Percentiles rank a stretch among this genome's conserved stretches.
Evolutionary conservation across 306 rosid species (phyloP).

Genomic region (Cajanus cajan): DNA sequence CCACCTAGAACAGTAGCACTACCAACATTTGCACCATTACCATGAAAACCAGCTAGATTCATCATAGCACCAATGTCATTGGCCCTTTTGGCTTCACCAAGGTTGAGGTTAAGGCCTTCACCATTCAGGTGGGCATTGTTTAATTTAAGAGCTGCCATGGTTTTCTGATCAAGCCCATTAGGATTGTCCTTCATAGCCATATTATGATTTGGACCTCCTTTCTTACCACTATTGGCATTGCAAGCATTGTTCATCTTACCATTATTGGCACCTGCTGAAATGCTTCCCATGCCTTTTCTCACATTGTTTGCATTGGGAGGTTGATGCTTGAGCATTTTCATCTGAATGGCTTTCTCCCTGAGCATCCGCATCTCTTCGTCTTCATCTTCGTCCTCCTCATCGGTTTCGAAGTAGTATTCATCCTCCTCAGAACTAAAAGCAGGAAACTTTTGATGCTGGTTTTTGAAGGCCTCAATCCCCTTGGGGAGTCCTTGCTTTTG

Average conservation of each 20-base stretch:
- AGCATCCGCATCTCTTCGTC: conserved; percentile 48
- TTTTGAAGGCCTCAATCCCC: conserved; percentile 59
- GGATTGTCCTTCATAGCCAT: conserved; percentile 41
- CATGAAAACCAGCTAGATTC: conserved; percentile 77
- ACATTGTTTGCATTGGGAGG: conserved; percentile 43
- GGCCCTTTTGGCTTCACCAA: conserved; percentile 51
- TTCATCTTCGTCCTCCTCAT: conserved; percentile 48
- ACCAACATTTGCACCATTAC: conserved; percentile 36
- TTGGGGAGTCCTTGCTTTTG: conserved; percentile 51
- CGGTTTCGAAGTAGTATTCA: conserved; percentile 36
- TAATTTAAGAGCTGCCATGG: conserved; percentile 65
- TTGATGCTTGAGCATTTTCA: conserved; percentile 59
- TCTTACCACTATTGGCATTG: conserved; percentile 46
- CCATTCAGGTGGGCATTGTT: conserved; percentile 52
- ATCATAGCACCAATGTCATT: conserved; percentile 69
- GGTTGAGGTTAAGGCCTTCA: conserved; percentile 47
- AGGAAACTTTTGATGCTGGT: conserved; percentile 54
- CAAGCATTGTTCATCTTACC: conserved; percentile 41
- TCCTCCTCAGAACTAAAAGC: conserved; percentile 56
- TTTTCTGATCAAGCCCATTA: conserved; percentile 56
- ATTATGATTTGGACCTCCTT: conserved; percentile 44
- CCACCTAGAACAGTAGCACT: conserved; percentile 44
- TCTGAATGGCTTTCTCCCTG: conserved; percentile 53
- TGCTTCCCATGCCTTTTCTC: conserved; percentile 38
- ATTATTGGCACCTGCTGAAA: conserved; percentile 39